Conservation (phyloP, 208 protist species). For the Histomonas meleagridis region DNA sequence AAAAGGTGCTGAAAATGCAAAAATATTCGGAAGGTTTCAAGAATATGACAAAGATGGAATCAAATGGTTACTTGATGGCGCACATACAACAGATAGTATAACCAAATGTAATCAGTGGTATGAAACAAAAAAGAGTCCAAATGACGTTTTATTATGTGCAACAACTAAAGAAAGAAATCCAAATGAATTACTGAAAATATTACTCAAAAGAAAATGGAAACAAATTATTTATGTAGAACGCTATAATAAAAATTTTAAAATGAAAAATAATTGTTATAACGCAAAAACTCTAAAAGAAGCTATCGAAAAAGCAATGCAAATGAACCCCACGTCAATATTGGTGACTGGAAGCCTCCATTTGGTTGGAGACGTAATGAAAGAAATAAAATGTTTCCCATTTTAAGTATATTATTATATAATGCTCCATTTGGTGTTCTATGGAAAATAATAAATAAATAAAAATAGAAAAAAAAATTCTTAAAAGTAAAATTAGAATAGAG, state of each 20-base stretch:
- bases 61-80: not conserved
- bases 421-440: no score
- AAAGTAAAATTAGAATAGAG: no score
- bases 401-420: no score
- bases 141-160: not conserved
- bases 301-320: not conserved
- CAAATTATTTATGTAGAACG: not conserved
- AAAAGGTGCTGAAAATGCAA: constrained; percentile 4
- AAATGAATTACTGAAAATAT: not conserved
- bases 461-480: no score
- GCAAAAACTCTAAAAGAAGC: not conserved
- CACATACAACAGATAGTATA: not conserved
- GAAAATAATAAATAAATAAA: no score
- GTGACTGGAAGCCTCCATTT: constrained; percentile 3
- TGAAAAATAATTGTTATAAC: no score
- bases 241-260: no score
- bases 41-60: not conserved
- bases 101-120: not conserved
- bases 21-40: not conserved
- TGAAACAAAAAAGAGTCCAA: not conserved
- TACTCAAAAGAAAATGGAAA: not conserved
- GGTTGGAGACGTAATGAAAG: not conserved
- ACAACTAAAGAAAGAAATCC: constrained; percentile 1
- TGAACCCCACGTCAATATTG: not conserved
- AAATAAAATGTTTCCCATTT: not conserved